phyloP scores from a whole-genome alignment of 768 basidiomycete species.

The Fomitopsis serialis region DNA sequence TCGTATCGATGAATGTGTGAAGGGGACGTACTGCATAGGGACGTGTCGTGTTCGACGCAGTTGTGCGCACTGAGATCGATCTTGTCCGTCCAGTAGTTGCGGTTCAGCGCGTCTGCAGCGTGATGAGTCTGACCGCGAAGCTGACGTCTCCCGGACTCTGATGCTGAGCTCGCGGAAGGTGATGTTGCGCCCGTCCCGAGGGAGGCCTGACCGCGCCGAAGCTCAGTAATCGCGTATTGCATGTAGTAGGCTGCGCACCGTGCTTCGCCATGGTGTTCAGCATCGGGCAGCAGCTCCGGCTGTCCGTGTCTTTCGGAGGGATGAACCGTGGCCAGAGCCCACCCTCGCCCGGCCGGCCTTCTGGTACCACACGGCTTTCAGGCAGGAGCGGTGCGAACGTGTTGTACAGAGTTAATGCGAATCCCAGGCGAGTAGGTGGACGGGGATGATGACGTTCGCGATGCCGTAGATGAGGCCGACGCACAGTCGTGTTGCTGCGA shows the following conservation, averaged over 20 bases:
- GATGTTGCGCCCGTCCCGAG: constrained; percentile 69
- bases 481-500: constrained; percentile 10
- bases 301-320: constrained; percentile 55
- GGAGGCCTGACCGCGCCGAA: constrained; percentile 25
- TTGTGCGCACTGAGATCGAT: constrained; percentile 72
- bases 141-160: constrained; percentile 55
- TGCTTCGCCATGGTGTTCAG: constrained; percentile 83
- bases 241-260: constrained; percentile 36
- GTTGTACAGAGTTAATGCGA: constrained; percentile 46
- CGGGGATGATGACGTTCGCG: constrained; percentile 7
- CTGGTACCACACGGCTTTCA: constrained; percentile 12
- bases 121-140: constrained; percentile 61
- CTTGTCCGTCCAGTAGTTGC: constrained; percentile 48
- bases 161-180: constrained; percentile 43
- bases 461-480: constrained; percentile 10
- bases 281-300: constrained; percentile 68
- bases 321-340: constrained; percentile 68
- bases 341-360: constrained; percentile 37
- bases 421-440: constrained; percentile 45
- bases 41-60: constrained; percentile 69
- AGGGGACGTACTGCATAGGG: constrained; percentile 52
- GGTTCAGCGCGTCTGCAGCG: constrained; percentile 52
- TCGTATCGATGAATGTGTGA: no score
- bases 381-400: constrained; percentile 42
- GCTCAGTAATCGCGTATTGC: not conserved